Evolutionary conservation across 306 rosid genomes (phyloP).

Genomic region (Hippophae tibetana): DNA sequence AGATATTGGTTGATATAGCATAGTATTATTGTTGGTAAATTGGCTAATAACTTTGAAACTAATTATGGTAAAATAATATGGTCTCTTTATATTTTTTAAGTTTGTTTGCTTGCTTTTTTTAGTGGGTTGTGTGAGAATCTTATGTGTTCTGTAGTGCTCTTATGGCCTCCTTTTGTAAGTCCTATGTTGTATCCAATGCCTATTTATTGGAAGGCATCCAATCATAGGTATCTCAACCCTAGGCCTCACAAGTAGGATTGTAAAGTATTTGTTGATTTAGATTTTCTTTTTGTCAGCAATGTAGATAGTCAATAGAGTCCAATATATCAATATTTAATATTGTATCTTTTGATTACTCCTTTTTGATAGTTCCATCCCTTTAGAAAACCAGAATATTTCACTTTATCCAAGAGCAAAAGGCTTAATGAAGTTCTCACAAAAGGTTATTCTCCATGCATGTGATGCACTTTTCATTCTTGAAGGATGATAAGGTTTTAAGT

Average conservation of each 20-base stretch:
- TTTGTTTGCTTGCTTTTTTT: neutral
- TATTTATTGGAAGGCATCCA: slow-evolving; percentile 88
- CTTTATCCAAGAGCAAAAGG: slow-evolving; percentile 65
- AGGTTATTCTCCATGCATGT: slow-evolving; percentile 68
- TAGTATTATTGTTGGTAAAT: no score
- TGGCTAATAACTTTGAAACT: no score
- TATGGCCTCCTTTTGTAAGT: slow-evolving; percentile 96
- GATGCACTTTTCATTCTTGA: slow-evolving; percentile 93
- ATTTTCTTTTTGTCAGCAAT: no score
- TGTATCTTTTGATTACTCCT: slow-evolving; percentile 2
- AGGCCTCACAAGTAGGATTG: no score
- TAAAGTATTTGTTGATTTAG: no score
- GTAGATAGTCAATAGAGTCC: no score
- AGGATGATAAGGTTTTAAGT: slow-evolving; percentile 66
- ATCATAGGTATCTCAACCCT: slow-evolving; percentile 54
- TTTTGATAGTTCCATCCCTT: slow-evolving; percentile 59
- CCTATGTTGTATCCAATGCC: slow-evolving; percentile 71
- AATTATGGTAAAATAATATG: no score
- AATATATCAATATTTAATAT: slow-evolving; percentile 4
- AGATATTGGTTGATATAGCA: no score
- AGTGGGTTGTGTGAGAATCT: slow-evolving; percentile 18
- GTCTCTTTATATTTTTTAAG: no score
- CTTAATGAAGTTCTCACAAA: slow-evolving; percentile 52
- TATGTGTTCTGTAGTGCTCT: slow-evolving; percentile 46
- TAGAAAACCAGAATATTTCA: slow-evolving; percentile 71